Conservation (phyloP, 352 stramenopile genomes). For the Pythium insidiosum region DNA sequence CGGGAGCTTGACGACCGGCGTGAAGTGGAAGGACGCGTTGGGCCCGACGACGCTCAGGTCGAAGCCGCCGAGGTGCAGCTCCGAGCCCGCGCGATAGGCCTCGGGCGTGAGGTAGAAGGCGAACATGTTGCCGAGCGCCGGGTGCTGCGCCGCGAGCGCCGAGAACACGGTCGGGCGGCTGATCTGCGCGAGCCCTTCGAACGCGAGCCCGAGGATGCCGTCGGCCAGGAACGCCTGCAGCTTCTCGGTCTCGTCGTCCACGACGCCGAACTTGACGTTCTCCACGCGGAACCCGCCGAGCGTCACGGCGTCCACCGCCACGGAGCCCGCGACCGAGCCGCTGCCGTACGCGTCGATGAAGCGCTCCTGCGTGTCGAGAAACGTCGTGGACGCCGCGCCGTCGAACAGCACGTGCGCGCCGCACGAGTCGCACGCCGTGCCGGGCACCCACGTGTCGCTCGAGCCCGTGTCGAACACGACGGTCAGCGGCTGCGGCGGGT, state of each 20-base stretch:
- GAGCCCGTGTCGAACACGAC: conserved; percentile 80
- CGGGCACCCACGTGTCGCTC: conserved; percentile 75
- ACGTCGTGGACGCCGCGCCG: conserved; percentile 43
- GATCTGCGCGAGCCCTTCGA: conserved; percentile 83
- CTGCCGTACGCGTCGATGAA: conserved; percentile 81
- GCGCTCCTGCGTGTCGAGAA: conserved; percentile 60
- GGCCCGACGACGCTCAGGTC: conserved; percentile 72
- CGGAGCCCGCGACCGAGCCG: conserved; percentile 65
- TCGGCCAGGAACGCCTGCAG: conserved; percentile 81
- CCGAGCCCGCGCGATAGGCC: conserved; percentile 51
- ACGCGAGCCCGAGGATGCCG: conserved; percentile 81
- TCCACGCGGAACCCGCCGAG: conserved; percentile 62
- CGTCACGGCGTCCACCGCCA: conserved; percentile 65
- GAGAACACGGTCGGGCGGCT: conserved; percentile 80
- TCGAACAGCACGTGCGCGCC: conserved; percentile 54
- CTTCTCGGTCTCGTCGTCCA: conserved; percentile 55
- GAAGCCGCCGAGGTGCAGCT: conserved; percentile 81
- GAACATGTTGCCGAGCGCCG: conserved; percentile 80
- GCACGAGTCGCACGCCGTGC: conserved; percentile 34
- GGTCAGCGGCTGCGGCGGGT: conserved; percentile 50
- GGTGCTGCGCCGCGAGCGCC: conserved; percentile 48
- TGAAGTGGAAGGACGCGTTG: conserved; percentile 86
- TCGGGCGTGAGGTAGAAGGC: conserved; percentile 83
- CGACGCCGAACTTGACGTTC: conserved; percentile 73
- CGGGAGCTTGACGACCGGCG: conserved; percentile 73